phyloP scores from a whole-genome alignment of 164 flowering plant species.

The Vitis rotundifolia region DNA sequence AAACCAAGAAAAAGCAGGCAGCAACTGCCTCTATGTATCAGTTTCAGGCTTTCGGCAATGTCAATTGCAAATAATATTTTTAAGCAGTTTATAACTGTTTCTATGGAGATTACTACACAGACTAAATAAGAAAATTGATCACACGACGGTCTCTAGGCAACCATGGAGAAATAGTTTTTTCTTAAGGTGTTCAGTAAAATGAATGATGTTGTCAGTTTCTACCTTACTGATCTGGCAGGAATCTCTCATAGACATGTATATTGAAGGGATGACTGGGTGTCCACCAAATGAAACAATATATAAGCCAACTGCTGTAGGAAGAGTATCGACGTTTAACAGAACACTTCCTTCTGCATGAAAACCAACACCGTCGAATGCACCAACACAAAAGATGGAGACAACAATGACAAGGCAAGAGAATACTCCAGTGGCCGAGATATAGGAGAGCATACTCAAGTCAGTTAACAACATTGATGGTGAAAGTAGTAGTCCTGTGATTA shows the following conservation, averaged over 20 bases:
- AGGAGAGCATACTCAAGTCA: conserved; percentile 31
- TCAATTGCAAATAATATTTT: too few relatives aligned
- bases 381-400: conserved; percentile 29
- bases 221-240: conserved; percentile 11
- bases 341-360: conserved; percentile 27
- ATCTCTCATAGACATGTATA: conserved; percentile 15
- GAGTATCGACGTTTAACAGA: conserved; percentile 17
- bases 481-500: conserved; percentile 22
- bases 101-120: too few relatives aligned
- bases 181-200: too few relatives aligned
- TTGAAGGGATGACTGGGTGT: conserved; percentile 20
- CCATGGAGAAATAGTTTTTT: too few relatives aligned
- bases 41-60: too few relatives aligned
- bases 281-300: conserved; percentile 30
- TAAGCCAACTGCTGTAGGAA: conserved; percentile 32
- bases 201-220: too few relatives aligned
- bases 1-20: too few relatives aligned
- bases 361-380: conserved; percentile 28
- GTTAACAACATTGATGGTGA: conserved; percentile 32
- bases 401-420: conserved; percentile 32
- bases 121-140: too few relatives aligned
- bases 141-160: too few relatives aligned
- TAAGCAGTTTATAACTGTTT: too few relatives aligned
- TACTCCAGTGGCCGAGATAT: conserved; percentile 42
- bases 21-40: too few relatives aligned